Evolutionary conservation across 495 filamentous ascomycete genomes (phyloP), one percentile per base, ranked within the genome.

Genomic region (Daldinia caldariorum): DNA sequence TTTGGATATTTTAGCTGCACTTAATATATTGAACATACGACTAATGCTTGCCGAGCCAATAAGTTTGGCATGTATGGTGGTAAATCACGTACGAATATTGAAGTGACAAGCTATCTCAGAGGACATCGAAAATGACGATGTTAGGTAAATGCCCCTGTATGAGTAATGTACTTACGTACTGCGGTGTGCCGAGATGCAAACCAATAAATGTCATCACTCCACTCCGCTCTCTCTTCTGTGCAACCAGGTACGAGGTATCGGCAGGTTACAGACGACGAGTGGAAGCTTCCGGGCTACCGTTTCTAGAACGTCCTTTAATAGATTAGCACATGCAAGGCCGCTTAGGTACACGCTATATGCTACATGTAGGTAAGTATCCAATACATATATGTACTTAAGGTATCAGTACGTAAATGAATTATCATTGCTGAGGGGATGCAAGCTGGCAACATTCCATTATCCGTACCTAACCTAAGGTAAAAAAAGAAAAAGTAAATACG

Each of bases 361-460:
- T 29, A 18, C 6, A 54, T n/a, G 29, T 67, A 56, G 29, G 58
- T 63, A 26, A 3, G 26, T 26, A 26, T 3, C 26, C 3, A 26
- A 26, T 26, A 26, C 26, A 26, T 3, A 26, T 26, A 26, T 26
- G 26, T 26, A 26, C 26, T 26, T 26, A 26, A 26, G 26, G 26
- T 26, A 26, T 26, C 26, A 26, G 26, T 26, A 26, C 1, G 26
- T 26, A 1, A 26, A 3, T 1, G 1, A 26, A 26, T 26, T 26
- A 26, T 26, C 3, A 26, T 1, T 26, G 26, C 26, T 67, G 63
- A 50, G 63, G 69, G 59, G 45, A 60, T 67, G 69, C 64, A 72
- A 68, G 50, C 69, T 72, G 69, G 69, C 69, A 63, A 72, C 69
- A 72, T 72, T 72, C 61, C 56, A 72, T 68, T 72, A 72, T 64